phyloP scores from a whole-genome alignment of 2,329 filamentous ascomycete species.

The Leptodontidium sp. region DNA sequence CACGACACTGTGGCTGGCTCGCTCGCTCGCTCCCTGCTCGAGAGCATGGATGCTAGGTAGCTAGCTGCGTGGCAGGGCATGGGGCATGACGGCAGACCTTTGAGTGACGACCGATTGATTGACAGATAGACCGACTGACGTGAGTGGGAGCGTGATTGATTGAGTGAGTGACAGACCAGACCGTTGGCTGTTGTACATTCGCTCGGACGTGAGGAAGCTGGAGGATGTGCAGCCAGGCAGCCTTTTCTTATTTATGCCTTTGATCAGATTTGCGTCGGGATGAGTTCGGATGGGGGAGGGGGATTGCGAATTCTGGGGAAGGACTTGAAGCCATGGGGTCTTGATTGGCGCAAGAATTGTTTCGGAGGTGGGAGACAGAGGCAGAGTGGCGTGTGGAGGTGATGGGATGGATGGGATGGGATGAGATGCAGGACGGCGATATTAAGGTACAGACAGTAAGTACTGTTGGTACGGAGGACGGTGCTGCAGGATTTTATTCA shows the following conservation, averaged over 20 bases:
- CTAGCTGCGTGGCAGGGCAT: neutral
- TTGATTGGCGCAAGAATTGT: constrained; percentile 30
- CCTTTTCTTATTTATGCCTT: constrained; percentile 29
- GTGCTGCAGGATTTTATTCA: neutral
- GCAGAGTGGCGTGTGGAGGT: constrained; percentile 14
- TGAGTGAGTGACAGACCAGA: neutral
- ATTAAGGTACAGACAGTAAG: constrained; percentile 8
- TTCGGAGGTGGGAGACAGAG: constrained; percentile 20
- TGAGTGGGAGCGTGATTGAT: neutral
- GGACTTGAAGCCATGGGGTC: neutral
- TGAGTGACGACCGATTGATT: too few relatives aligned
- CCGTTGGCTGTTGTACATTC: constrained; percentile 9
- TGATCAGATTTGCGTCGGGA: constrained; percentile 25
- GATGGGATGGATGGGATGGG: constrained; percentile 2
- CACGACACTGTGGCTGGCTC: constrained; percentile 6
- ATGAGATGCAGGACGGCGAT: constrained; percentile 7
- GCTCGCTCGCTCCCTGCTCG: neutral
- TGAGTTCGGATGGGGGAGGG: neutral
- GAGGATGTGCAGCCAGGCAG: constrained; percentile 13
- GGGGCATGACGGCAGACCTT: neutral
- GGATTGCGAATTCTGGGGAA: constrained; percentile 26
- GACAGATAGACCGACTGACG: too few relatives aligned
- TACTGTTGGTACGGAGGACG: too few relatives aligned
- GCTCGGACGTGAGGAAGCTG: constrained; percentile 33
- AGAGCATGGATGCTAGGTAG: neutral